These are phyloP conservation scores for Suillus cothurnatus DNA, from an alignment of 768 basidiomycete species.

Conservation along the genomic window DNA sequence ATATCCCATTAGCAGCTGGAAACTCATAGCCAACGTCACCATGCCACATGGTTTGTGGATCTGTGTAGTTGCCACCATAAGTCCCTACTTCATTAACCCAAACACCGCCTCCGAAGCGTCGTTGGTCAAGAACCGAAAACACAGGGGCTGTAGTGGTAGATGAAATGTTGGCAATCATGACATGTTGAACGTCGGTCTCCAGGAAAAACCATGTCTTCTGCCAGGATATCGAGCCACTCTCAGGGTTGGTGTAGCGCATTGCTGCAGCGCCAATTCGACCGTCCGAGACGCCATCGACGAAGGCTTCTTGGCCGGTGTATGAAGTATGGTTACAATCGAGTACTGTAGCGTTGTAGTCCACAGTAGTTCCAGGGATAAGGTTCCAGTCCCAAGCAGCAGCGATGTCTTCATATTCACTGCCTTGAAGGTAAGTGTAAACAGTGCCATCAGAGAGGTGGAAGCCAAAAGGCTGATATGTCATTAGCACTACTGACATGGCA, in stretches of 20 bases:
- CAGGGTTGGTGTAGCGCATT: slow-evolving; percentile 70
- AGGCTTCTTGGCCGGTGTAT: slow-evolving; percentile 50
- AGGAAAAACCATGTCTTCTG: slow-evolving; percentile 80
- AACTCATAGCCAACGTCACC: slow-evolving; percentile 65
- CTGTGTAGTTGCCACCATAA: slow-evolving; percentile 5
- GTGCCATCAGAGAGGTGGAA: slow-evolving; percentile 73
- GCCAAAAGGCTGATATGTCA: slow-evolving; percentile 49
- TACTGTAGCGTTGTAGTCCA: slow-evolving; percentile 59
- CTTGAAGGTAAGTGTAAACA: slow-evolving; percentile 62
- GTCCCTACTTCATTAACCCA: slow-evolving; percentile 41
- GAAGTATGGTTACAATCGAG: slow-evolving; percentile 49
- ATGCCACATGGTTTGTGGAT: slow-evolving; percentile 57
- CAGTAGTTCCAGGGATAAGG: slow-evolving; percentile 71
- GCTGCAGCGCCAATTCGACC: slow-evolving; percentile 56
- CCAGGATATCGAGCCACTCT: slow-evolving; percentile 53
- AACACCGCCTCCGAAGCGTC: slow-evolving; percentile 45
- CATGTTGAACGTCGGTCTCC: slow-evolving; percentile 59
- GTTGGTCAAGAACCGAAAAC: slow-evolving; percentile 70
- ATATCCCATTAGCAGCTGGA: slow-evolving; percentile 25
- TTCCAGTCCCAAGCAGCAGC: slow-evolving; percentile 78
- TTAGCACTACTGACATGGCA: slow-evolving; percentile 1
- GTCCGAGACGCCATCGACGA: slow-evolving; percentile 69
- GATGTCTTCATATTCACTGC: slow-evolving; percentile 76
- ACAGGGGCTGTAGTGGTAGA: slow-evolving; percentile 50
- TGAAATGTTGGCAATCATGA: slow-evolving; percentile 56